Conservation (phyloP, 1,284 basidiomycete species). For the Austroboletus rostrupii region DNA sequence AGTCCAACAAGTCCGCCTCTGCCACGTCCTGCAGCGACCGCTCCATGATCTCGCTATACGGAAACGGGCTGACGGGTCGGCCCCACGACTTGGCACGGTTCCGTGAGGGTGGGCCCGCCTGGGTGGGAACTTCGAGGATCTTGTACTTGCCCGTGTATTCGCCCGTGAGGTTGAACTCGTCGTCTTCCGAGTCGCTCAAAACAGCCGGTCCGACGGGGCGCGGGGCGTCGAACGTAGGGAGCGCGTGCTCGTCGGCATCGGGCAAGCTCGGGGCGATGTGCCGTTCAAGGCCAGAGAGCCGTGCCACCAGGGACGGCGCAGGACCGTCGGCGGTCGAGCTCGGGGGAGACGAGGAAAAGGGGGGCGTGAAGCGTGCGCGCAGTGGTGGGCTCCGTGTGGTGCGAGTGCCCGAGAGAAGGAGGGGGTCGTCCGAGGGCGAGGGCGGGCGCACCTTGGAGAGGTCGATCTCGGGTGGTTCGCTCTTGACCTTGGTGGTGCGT, state of each 20-base stretch:
- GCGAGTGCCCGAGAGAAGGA: conserved; percentile 49
- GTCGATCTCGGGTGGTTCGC: conserved; percentile 61
- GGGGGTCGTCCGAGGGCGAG: conserved; percentile 69
- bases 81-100: conserved; percentile 59
- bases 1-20: neutral
- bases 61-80: conserved; percentile 63
- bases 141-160: conserved; percentile 65
- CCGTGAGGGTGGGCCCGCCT: conserved; percentile 60
- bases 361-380: conserved; percentile 25
- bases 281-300: conserved; percentile 14
- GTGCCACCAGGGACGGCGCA: conserved; percentile 17
- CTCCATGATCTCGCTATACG: conserved; percentile 34
- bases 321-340: neutral
- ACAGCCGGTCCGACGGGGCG: conserved; percentile 13
- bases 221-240: conserved; percentile 32
- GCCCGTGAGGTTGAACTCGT: conserved; percentile 39
- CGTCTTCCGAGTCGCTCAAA: conserved; percentile 37
- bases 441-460: conserved; percentile 57
- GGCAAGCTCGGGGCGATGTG: conserved; percentile 4
- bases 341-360: conserved; percentile 25
- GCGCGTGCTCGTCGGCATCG: conserved; percentile 5
- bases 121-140: conserved; percentile 52
- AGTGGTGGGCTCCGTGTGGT: conserved; percentile 11
- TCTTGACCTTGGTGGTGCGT: conserved; percentile 44
- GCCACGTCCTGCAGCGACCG: conserved; percentile 17